Evolutionary conservation across 257 asterid genomes (phyloP), one percentile per base, ranked within the genome.

Genomic region (Anisodus tanguticus): DNA sequence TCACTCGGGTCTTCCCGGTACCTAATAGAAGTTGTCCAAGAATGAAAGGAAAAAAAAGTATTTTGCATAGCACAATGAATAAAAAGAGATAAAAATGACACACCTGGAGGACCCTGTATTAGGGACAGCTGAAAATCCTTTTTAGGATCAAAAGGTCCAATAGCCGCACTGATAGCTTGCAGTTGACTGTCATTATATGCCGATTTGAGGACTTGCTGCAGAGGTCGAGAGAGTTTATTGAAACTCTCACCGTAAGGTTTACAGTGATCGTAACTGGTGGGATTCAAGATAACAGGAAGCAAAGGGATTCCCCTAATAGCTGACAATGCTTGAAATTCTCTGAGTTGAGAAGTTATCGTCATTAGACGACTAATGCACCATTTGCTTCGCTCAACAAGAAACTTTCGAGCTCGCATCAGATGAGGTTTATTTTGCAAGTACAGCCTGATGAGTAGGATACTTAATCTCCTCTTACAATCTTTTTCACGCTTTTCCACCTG

Each of bases 91-190:
- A 80, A 82, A 70, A 84, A 64, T 85, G 59, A 86, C 89, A 86
- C 71, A 95, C 99, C 99, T 91, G 99, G 99, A 85, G 99, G 99
- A 72, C 99, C 99, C 94, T 97, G 99, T 88, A 97, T 88, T 82
- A 97, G 99, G 81, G 95, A 90, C 88, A 97, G 88, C 43, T 93
- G 93, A 62, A 90, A 91, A 82, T 92, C 95, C 85, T 84, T 91
- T 87, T 87, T 90, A 86, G 71, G 87, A 86, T 93, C 92, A 88
- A 87, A 86, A 13, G 93, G 92, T 85, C 98, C 93, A 87, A 89
- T 83, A 89, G 98, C 94, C 85, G 90, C 90, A 87, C 88, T 88
- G 81, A 97, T 92, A 87, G 99, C 99, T 91, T 92, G 93, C 88
- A 92, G 90, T 91, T 97, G 98, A 89, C 97, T 93, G 83, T 78